Conservation (phyloP, 495 filamentous ascomycete species). For the Aspergillus kassunensis region DNA sequence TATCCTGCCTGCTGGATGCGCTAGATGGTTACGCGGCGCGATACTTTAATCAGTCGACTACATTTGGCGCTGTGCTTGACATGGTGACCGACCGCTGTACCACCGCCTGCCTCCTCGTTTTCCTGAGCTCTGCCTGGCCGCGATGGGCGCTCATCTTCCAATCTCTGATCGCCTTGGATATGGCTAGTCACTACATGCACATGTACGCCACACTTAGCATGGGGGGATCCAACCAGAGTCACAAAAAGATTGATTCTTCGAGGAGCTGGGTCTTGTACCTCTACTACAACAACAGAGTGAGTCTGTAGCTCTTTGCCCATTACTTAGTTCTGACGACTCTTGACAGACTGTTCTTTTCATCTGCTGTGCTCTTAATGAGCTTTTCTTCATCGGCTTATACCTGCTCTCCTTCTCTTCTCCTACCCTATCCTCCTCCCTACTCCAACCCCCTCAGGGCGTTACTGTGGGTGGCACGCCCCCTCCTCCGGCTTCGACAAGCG, state of each 20-base stretch:
- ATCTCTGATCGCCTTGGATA: constrained; percentile 80
- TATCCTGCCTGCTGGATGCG: constrained; percentile 91
- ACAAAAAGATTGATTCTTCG: constrained; percentile 83
- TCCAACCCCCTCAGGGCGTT: constrained; percentile 47
- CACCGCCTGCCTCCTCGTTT: constrained; percentile 88
- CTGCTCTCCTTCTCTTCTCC: constrained; percentile 94
- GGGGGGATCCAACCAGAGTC: constrained; percentile 71
- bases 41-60: constrained; percentile 81
- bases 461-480: constrained; percentile 34
- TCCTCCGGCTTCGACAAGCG: constrained; percentile 52
- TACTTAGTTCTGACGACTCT: constrained; percentile 3
- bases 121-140: constrained; percentile 87
- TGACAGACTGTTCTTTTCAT: constrained; percentile 82
- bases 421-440: constrained; percentile 75
- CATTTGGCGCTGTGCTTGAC: constrained; percentile 92
- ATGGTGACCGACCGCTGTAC: constrained; percentile 98
- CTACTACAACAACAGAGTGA: constrained; percentile 94
- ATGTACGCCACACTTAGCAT: constrained; percentile 88
- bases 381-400: constrained; percentile 97
- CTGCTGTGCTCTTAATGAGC: constrained; percentile 85
- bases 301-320: constrained; percentile 15
- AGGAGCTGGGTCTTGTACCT: constrained; percentile 74
- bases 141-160: constrained; percentile 93
- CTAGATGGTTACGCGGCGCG: constrained; percentile 90
- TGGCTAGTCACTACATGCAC: constrained; percentile 97